Conservation (phyloP, 495 filamentous ascomycete species). For the Usnea hakonensis region DNA sequence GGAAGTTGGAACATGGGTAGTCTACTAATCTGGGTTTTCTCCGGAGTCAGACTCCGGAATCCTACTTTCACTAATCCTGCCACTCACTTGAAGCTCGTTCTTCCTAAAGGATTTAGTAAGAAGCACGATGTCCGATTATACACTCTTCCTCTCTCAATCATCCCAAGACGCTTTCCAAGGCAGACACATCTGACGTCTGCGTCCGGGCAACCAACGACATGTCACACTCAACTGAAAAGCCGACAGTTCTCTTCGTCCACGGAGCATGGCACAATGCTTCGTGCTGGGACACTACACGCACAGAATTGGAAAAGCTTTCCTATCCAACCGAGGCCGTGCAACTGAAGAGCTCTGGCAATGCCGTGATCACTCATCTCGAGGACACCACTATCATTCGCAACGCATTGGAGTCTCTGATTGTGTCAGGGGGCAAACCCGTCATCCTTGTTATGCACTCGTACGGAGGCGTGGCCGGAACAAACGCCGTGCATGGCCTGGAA, state of each 20-base stretch:
- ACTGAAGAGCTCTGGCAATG: background rate
- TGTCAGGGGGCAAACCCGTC: constrained; percentile 23
- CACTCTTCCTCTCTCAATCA: too few relatives aligned
- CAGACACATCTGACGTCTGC: background rate
- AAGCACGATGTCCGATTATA: too few relatives aligned
- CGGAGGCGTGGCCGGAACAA: constrained; percentile 28
- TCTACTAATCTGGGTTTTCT: too few relatives aligned
- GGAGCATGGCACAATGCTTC: constrained; percentile 38
- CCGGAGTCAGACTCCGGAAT: too few relatives aligned
- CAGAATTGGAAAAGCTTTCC: constrained; percentile 24
- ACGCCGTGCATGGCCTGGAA: constrained; percentile 21
- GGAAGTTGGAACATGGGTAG: too few relatives aligned
- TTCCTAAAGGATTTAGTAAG: too few relatives aligned
- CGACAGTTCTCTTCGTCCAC: constrained; percentile 38
- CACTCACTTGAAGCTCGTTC: too few relatives aligned
- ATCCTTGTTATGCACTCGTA: constrained; percentile 32
- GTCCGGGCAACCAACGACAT: background rate
- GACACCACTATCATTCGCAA: background rate
- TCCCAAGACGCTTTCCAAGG: background rate
- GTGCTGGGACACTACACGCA: constrained; percentile 29
- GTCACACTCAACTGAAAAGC: constrained; percentile 22
- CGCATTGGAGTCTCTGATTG: background rate
- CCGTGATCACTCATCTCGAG: background rate
- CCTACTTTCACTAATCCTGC: too few relatives aligned
- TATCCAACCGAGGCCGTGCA: constrained; percentile 24